Conservation (phyloP, 2,329 filamentous ascomycete species). For the Hirsutella rhossiliensis region DNA sequence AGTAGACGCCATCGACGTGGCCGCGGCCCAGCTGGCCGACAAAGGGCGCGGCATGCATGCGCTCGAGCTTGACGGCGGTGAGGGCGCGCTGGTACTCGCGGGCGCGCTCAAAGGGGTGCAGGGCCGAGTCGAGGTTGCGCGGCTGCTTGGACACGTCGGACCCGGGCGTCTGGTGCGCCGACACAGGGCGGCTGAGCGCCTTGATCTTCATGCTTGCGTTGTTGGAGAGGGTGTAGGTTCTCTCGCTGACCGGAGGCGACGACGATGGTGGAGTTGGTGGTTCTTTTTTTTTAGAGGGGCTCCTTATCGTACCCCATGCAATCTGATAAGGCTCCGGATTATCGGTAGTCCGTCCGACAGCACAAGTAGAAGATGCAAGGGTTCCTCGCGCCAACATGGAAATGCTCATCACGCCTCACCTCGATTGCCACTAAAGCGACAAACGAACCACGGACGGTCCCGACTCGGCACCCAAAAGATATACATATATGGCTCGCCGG, state of each 20-base stretch:
- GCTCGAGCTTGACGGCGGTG: slow-evolving; percentile 81
- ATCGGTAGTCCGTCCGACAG: slow-evolving; percentile 14
- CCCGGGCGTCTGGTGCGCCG: slow-evolving; percentile 54
- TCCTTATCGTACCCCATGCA: slow-evolving; percentile 12
- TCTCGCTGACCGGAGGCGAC: neutral
- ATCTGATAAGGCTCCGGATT: slow-evolving; percentile 17
- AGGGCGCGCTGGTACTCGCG: slow-evolving; percentile 52
- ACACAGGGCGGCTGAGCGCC: slow-evolving; percentile 53
- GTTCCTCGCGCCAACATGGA: neutral
- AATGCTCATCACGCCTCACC: neutral
- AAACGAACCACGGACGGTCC: neutral
- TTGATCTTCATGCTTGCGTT: slow-evolving; percentile 41
- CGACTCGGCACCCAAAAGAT: neutral
- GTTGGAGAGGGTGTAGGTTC: neutral
- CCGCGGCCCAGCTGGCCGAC: slow-evolving; percentile 77
- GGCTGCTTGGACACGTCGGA: slow-evolving; percentile 53
- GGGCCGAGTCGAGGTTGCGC: slow-evolving; percentile 67
- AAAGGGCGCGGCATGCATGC: slow-evolving; percentile 71
- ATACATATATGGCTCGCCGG: neutral
- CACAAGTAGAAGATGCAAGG: neutral
- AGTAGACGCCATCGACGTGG: slow-evolving; percentile 80
- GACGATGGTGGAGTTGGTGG: slow-evolving; percentile 7
- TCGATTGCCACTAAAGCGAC: neutral
- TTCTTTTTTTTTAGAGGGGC: slow-evolving; percentile 14
- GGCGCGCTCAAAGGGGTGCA: slow-evolving; percentile 85